Conservation (phyloP, 2,329 filamentous ascomycete species). For the Alternaria brassicicola region DNA sequence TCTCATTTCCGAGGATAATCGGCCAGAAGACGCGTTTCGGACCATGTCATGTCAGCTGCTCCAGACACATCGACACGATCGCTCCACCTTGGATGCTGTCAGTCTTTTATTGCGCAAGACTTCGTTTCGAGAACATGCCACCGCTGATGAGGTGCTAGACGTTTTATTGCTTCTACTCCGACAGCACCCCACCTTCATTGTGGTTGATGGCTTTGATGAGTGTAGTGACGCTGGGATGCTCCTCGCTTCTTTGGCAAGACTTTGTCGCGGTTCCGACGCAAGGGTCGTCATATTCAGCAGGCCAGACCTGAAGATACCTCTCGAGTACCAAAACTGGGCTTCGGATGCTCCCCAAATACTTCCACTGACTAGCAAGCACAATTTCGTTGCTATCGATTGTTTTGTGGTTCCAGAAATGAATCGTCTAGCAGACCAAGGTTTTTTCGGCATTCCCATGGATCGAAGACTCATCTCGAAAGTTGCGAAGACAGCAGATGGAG, state of each 20-base stretch:
- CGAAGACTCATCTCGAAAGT: conserved; percentile 26
- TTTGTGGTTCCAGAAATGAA: conserved; percentile 29
- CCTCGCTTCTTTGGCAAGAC: conserved; percentile 26
- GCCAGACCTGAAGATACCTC: conserved; percentile 31
- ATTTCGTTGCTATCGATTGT: conserved; percentile 23
- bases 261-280: conserved; percentile 34
- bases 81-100: conserved; percentile 33
- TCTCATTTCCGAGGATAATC: conserved; percentile 19
- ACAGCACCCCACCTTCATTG: conserved; percentile 40
- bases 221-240: conserved; percentile 28
- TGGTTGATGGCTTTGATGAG: conserved; percentile 41
- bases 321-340: conserved; percentile 40
- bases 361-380: conserved; percentile 23
- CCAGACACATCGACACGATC: conserved; percentile 30
- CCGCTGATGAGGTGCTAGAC: conserved; percentile 34
- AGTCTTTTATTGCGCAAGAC: conserved; percentile 37
- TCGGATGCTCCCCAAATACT: conserved; percentile 35
- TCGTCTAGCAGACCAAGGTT: conserved; percentile 37
- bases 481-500: conserved; percentile 27
- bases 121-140: conserved; percentile 31
- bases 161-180: conserved; percentile 34
- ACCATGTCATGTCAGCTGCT: conserved; percentile 35
- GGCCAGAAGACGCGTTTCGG: conserved; percentile 32
- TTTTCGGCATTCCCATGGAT: conserved; percentile 38
- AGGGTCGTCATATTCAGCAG: conserved; percentile 36